Base-by-base conservation (phyloP, 768 basidiomycete genomes). In the Boletus sp. region DNA sequence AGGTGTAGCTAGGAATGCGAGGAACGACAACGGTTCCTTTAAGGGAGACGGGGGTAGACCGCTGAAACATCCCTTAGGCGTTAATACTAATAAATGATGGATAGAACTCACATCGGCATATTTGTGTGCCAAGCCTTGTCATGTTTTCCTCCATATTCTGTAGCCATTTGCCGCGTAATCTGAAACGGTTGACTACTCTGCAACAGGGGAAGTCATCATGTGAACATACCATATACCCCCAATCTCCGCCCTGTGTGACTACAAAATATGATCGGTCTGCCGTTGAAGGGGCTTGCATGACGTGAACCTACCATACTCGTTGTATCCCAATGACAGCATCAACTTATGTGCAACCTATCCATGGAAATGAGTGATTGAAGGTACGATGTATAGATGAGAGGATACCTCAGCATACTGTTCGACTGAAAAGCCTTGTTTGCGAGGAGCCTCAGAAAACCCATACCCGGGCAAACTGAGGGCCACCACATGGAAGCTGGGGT, bases 401-500 rank as follows among this genome's bases (percentile, higher is more conserved):
- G 56, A 29, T 40, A 80, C 84, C 71, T 87, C 82, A 1, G 83
- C 83, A 51, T 80, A 84, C 44, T 86, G 83, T n/a, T 65, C 56
- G 0, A 69, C 39, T 10, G 59, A 63, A 57, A 86, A 87, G 0
- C 84, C 83, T 55, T 75, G 75, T 64, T 79, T 80, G 48, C 66
- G 80, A 0, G 82, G 78, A 0, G 78, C 82, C 42, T 83, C 77
- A 0, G 85, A 86, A 67, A 85, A 86, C 0, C 83, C 85, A 67
- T 71, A 87, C 0, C 83, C 83, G 7, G 84, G 86, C 17, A 87
- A 60, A 61, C 85, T 81, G 30, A 79, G 58, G 0, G 80, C 80
- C 0, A 88, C 82, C 18, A 88, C 82, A 58, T 87, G 83, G 64
- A 87, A 87, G 50, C 77, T 81, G 1, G 85, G 84, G 8, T 80